These are phyloP conservation scores for Vaccinium myrtillus DNA, from an alignment of 148 eudicot genomes.

Conservation along the genomic window DNA sequence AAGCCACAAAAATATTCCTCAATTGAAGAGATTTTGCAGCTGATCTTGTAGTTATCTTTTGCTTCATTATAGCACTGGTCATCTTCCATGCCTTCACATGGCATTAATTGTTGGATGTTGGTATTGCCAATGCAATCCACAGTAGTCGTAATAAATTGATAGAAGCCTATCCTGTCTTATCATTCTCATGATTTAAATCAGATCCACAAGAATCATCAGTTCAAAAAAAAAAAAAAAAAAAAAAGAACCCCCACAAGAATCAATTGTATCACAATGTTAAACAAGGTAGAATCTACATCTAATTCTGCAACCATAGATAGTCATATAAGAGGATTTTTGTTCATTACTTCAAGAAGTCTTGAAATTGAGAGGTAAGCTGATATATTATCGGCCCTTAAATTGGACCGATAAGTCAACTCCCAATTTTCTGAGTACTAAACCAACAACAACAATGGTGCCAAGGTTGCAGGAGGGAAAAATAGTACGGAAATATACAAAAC, in stretches of 20 bases:
- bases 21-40: slow-evolving; percentile 1
- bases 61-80: background rate
- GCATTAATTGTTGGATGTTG: background rate
- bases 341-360: background rate
- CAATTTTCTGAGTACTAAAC: too few species aligned
- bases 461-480: background rate
- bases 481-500: background rate
- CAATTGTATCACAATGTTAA: too few species aligned
- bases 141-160: background rate
- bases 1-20: background rate
- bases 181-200: background rate
- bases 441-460: background rate
- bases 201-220: background rate
- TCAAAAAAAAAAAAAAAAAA: too few species aligned
- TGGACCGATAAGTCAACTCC: too few species aligned
- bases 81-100: background rate
- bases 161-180: background rate
- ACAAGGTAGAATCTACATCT: too few species aligned
- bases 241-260: too few species aligned
- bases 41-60: background rate
- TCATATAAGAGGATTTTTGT: background rate
- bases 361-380: background rate
- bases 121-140: background rate
- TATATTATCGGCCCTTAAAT: too few species aligned
- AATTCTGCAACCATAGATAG: background rate